Evolutionary conservation across 176 grass and related monocot species (phyloP).

Genomic region (Raddia guianensis): DNA sequence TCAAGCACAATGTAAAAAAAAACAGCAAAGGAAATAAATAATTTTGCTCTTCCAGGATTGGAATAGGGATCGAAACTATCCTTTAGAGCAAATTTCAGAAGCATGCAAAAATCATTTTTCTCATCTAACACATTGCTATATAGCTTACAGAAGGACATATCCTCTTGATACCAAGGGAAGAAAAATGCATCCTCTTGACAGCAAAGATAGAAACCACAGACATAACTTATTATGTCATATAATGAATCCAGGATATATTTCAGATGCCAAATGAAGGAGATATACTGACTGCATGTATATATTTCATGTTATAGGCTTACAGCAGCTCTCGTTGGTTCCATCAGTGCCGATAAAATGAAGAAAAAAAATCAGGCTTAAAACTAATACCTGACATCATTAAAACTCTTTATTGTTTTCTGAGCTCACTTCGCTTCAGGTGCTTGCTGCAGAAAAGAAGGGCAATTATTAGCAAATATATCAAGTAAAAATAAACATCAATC

Average conservation of each 20-base stretch:
- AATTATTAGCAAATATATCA: constrained; percentile 9
- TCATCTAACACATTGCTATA: not conserved
- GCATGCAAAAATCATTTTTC: not conserved
- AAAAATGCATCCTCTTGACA: too few species aligned
- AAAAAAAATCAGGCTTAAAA: not conserved
- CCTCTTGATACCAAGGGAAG: not conserved
- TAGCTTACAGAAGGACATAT: not conserved
- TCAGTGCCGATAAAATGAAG: constrained; percentile 14
- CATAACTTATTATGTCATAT: not conserved
- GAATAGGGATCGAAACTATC: not conserved
- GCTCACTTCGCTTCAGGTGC: constrained; percentile 10
- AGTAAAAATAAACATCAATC: constrained; percentile 25
- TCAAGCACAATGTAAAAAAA: constrained; percentile 16
- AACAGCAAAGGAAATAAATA: constrained; percentile 2
- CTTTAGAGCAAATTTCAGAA: not conserved
- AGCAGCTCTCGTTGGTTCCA: not conserved
- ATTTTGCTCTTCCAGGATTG: not conserved
- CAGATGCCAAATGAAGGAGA: not conserved
- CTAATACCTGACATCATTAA: constrained; percentile 17
- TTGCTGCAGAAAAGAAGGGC: constrained; percentile 28
- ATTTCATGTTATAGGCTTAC: not conserved
- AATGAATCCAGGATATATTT: not conserved
- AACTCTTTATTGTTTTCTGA: not conserved
- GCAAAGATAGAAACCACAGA: not conserved
- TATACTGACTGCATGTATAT: not conserved